Evolutionary conservation across 2,329 filamentous ascomycete genomes (phyloP).

Genomic region (Monosporascus sp.): DNA sequence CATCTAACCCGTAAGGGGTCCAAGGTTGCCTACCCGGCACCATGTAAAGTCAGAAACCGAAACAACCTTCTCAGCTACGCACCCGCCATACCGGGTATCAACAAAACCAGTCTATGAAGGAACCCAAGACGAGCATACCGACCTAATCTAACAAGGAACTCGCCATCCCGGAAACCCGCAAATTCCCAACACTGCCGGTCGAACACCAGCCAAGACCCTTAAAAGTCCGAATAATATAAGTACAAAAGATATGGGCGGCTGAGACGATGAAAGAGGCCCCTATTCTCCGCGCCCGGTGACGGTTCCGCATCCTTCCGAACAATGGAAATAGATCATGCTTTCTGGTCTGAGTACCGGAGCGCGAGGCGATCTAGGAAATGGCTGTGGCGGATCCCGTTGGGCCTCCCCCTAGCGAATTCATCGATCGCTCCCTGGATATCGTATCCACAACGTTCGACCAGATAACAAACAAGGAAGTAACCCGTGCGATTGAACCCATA

Average conservation of each 20-base stretch:
- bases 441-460: slow-evolving; percentile 75
- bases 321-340: not conserved
- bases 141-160: not conserved
- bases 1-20: no score
- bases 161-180: not conserved
- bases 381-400: slow-evolving; percentile 81
- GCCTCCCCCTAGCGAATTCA: slow-evolving; percentile 64
- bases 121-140: not conserved
- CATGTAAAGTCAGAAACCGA: not conserved
- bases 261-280: not conserved
- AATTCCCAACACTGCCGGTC: not conserved
- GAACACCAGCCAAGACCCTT: not conserved
- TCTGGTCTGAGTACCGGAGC: slow-evolving; percentile 59
- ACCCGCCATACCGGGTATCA: not conserved
- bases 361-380: slow-evolving; percentile 84
- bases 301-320: not conserved
- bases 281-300: not conserved
- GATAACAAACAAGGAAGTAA: slow-evolving; percentile 82
- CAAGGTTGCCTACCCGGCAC: not conserved
- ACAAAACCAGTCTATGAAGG: not conserved
- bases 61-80: not conserved
- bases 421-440: slow-evolving; percentile 71
- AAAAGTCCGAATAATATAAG: not conserved
- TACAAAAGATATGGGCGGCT: not conserved
- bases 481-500: slow-evolving; percentile 95